phyloP scores from a whole-genome alignment of 345 rosid species.

The Lepidium didymum region DNA sequence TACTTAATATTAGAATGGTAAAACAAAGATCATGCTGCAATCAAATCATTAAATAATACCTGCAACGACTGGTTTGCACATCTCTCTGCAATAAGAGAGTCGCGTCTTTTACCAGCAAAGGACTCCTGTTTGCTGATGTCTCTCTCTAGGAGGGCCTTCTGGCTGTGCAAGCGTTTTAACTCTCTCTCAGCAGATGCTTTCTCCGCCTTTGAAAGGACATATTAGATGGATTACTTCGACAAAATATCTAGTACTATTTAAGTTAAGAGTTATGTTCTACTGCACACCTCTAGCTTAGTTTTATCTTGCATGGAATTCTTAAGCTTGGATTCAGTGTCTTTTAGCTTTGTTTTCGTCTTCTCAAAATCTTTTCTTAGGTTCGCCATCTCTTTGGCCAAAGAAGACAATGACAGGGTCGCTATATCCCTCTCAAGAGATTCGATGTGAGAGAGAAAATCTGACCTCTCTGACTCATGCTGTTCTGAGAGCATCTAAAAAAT shows the following conservation, averaged over 20 bases:
- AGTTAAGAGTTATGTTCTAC: not conserved
- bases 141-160: slow-evolving; percentile 76
- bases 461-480: slow-evolving; percentile 49
- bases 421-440: slow-evolving; percentile 69
- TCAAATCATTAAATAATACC: slow-evolving; percentile 17
- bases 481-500: slow-evolving; percentile 46
- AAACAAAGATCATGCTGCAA: not conserved
- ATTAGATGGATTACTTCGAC: not conserved
- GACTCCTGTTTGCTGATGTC: slow-evolving; percentile 79
- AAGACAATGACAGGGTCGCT: slow-evolving; percentile 47
- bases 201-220: slow-evolving; percentile 52
- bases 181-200: slow-evolving; percentile 83
- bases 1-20: not conserved
- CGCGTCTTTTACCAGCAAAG: slow-evolving; percentile 65
- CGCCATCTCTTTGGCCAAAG: slow-evolving; percentile 72
- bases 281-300: slow-evolving; percentile 83
- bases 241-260: not conserved
- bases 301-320: slow-evolving; percentile 85
- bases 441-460: slow-evolving; percentile 47
- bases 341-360: slow-evolving; percentile 67
- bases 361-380: slow-evolving; percentile 76
- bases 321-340: slow-evolving; percentile 79
- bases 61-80: slow-evolving; percentile 36
- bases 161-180: slow-evolving; percentile 58
- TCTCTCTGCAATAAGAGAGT: slow-evolving; percentile 49